Evolutionary conservation across 2,329 filamentous ascomycete species (phyloP).

Genomic region (Elsinoe necatrix): DNA sequence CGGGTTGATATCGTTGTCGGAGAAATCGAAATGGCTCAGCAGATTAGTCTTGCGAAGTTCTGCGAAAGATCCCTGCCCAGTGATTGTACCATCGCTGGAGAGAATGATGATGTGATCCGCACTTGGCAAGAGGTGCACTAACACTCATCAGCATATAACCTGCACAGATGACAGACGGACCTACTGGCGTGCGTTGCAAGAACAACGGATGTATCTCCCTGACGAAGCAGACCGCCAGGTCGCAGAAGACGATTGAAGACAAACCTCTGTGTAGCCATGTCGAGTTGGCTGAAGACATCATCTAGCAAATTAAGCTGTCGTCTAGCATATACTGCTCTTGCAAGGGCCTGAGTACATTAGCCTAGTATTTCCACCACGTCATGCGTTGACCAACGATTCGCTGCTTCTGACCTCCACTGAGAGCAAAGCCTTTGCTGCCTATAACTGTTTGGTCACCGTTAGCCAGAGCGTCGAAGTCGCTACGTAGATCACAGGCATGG

Average conservation of each 20-base stretch:
- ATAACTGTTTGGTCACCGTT: slow-evolving; percentile 39
- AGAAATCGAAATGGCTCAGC: neutral
- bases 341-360: slow-evolving; percentile 35
- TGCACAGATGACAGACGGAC: neutral
- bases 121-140: neutral
- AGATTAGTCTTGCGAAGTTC: neutral
- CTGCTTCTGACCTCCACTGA: slow-evolving; percentile 47
- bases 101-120: slow-evolving; percentile 38
- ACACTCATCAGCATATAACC: neutral
- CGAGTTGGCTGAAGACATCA: slow-evolving; percentile 44
- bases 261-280: slow-evolving; percentile 40
- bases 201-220: slow-evolving; percentile 34
- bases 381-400: slow-evolving; percentile 35
- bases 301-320: slow-evolving; percentile 44
- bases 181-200: slow-evolving; percentile 32
- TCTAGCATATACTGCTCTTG: slow-evolving; percentile 45
- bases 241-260: slow-evolving; percentile 42
- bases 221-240: slow-evolving; percentile 36
- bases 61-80: slow-evolving; percentile 27
- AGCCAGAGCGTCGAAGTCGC: slow-evolving; percentile 35
- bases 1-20: neutral
- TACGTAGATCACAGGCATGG: slow-evolving; percentile 29
- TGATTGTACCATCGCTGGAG: slow-evolving; percentile 30
- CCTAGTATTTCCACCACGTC: slow-evolving; percentile 28
- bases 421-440: slow-evolving; percentile 43